Conservation (phyloP, 164 flowering plant genomes). For the Amborella trichopoda region DNA sequence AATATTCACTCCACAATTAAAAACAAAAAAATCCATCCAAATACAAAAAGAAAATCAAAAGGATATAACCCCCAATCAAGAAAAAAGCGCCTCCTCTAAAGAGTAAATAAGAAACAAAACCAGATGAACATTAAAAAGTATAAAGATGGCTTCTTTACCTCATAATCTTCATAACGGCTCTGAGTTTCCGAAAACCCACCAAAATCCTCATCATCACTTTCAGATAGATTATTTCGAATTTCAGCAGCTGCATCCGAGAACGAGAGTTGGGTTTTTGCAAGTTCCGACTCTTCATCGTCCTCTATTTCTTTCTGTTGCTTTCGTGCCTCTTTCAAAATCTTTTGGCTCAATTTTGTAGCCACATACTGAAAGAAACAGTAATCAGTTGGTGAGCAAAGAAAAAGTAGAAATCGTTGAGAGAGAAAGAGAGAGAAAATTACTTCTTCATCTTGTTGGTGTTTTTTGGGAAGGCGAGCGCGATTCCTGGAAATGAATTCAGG, state of each 20-base stretch:
- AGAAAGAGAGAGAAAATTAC: no score
- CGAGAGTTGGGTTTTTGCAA: slow-evolving; percentile 16
- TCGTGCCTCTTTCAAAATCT: slow-evolving; percentile 64
- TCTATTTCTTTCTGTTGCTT: slow-evolving; percentile 67
- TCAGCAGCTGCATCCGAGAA: slow-evolving; percentile 13
- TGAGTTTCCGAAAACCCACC: slow-evolving; percentile 52
- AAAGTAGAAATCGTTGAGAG: no score
- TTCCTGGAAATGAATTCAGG: no score
- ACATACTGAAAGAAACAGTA: no score
- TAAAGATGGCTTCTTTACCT: no score
- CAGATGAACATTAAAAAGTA: no score
- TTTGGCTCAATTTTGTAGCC: slow-evolving; percentile 48
- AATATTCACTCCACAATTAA: not conserved
- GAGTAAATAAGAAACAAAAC: no score
- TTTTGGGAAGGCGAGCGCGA: no score
- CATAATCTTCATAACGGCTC: slow-evolving; percentile 44
- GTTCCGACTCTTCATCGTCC: slow-evolving; percentile 25
- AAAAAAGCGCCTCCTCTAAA: no score
- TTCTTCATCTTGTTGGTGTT: no score
- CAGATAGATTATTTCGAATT: slow-evolving; percentile 8
- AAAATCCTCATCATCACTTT: slow-evolving; percentile 46
- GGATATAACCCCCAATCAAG: slow-evolving; percentile 16
- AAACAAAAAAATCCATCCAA: not conserved
- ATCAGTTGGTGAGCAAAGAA: no score
- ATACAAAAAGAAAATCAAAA: not conserved